Evolutionary conservation across 441 rosid species (phyloP).

Genomic region (Lepidium campestre): DNA sequence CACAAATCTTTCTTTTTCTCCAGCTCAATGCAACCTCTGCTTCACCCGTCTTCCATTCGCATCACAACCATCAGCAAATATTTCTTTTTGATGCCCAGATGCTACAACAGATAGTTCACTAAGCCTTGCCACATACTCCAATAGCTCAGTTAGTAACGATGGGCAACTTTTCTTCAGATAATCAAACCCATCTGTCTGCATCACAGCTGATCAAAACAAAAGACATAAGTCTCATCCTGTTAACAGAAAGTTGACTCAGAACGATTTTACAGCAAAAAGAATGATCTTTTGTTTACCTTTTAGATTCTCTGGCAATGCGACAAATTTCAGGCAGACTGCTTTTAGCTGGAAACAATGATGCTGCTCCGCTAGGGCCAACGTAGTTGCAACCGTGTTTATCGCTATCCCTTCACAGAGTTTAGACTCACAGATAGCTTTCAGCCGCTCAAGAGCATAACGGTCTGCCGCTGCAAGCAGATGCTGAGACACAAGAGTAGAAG

Average conservation of each 20-base stretch:
- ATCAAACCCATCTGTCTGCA: conserved; percentile 72
- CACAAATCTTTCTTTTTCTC: conserved; percentile 13
- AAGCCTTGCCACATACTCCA: conserved; percentile 57
- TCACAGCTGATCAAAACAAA: conserved; percentile 38
- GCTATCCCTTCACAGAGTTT: conserved; percentile 74
- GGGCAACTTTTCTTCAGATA: conserved; percentile 75
- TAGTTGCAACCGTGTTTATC: conserved; percentile 80
- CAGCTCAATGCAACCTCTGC: conserved; percentile 55
- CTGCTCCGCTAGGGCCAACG: conserved; percentile 83
- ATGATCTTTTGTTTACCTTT: conserved; percentile 36
- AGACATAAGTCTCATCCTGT: not conserved
- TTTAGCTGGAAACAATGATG: conserved; percentile 81
- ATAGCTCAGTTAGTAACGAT: conserved; percentile 50
- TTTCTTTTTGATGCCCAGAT: conserved; percentile 45
- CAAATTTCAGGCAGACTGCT: conserved; percentile 76
- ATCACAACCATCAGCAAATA: conserved; percentile 70
- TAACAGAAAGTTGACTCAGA: not conserved
- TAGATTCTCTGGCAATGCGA: conserved; percentile 64
- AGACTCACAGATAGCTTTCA: conserved; percentile 61
- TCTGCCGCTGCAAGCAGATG: conserved; percentile 94
- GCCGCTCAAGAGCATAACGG: conserved; percentile 81
- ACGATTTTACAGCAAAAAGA: not conserved
- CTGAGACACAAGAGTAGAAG: conserved; percentile 74
- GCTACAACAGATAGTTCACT: conserved; percentile 50
- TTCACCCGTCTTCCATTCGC: conserved; percentile 84